These are phyloP conservation scores for Chiua virens DNA, from an alignment of 768 basidiomycete species.

Conservation along the genomic window DNA sequence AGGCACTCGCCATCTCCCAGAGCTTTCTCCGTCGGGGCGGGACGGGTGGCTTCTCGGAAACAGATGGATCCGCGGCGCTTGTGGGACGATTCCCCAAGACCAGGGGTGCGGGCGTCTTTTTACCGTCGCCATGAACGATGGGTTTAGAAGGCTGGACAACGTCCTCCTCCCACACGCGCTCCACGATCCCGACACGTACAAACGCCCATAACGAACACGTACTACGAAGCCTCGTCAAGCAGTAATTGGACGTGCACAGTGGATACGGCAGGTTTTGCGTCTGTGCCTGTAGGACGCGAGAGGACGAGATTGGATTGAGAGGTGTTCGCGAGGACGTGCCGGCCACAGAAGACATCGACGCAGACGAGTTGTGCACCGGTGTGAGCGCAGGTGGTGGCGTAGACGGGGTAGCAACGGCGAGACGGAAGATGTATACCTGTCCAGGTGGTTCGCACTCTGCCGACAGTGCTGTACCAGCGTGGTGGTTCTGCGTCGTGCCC, in stretches of 20 bases:
- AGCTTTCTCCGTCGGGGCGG: conserved; percentile 63
- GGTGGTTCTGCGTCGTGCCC: conserved; percentile 27
- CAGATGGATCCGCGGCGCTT: neutral
- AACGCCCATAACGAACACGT: conserved; percentile 94
- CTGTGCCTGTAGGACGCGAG: conserved; percentile 25
- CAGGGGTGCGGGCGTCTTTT: neutral
- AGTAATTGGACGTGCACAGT: conserved; percentile 84
- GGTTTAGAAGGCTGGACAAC: conserved; percentile 34
- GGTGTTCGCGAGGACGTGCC: conserved; percentile 20
- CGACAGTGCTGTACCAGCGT: conserved; percentile 31
- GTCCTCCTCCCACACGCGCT: conserved; percentile 89
- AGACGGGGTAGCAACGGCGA: conserved; percentile 36
- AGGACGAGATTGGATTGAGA: conserved; percentile 45
- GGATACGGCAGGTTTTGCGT: conserved; percentile 48
- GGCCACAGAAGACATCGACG: conserved; percentile 32
- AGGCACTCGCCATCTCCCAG: conserved; percentile 67
- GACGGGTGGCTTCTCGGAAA: conserved; percentile 53
- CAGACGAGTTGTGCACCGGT: conserved; percentile 25
- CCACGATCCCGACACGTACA: conserved; percentile 76
- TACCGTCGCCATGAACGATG: conserved; percentile 13
- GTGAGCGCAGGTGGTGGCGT: conserved; percentile 21
- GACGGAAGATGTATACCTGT: conserved; percentile 69
- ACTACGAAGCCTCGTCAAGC: conserved; percentile 73
- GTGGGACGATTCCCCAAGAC: conserved; percentile 3
- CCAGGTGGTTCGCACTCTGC: conserved; percentile 32